Base-by-base conservation (phyloP, 2,329 filamentous ascomycete genomes). In the Dothistroma septosporum region DNA sequence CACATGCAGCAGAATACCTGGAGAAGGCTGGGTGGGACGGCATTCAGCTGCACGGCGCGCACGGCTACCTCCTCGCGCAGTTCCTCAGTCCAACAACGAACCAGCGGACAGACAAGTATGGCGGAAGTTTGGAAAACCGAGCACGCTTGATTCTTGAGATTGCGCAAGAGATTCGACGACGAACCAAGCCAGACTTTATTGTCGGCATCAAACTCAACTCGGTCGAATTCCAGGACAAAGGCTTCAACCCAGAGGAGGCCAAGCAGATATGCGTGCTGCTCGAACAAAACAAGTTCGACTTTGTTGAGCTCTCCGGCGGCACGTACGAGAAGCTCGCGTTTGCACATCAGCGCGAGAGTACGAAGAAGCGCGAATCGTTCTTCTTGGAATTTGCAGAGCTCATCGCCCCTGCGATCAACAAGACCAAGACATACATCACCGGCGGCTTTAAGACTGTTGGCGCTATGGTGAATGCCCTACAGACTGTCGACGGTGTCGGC, bases 1-100 rank as follows among this genome's bases (percentile, higher is more conserved):
- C 83, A 0, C 82, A 88, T 66, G 80, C 85, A 0, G 85, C 85
- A 0, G 82, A 85, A 67, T 88, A 82, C 64, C 75, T 84, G 4
- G 79, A 87, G 61, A 84, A 83, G 69, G 85, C 85, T 0, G 86
- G 87, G 1, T 89, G 73, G 58, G 80, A 83, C 62, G 82, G 82
- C 44, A 70, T 80, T 21, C 63, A 80, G 62, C 69, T 80, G 7
- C 79, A 80, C 63, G 78, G 74, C 19, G 78, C 78, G 8, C 76
- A 79, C 61, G 77, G 73, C 1, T 80, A 79, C 57, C 70, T 80
- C 12, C 71, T 79, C 22, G 76, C 77, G 0, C 78, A 79, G 50
- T 79, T 80, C 69, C 68, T 79, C 1, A 74, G 75, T 0, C 72
- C 71, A 9, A 74, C 73, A 2, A 79, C 77, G 19, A 79, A 80